Conservation (phyloP, 805 yeast species). For the Ogataea zsoltii region DNA sequence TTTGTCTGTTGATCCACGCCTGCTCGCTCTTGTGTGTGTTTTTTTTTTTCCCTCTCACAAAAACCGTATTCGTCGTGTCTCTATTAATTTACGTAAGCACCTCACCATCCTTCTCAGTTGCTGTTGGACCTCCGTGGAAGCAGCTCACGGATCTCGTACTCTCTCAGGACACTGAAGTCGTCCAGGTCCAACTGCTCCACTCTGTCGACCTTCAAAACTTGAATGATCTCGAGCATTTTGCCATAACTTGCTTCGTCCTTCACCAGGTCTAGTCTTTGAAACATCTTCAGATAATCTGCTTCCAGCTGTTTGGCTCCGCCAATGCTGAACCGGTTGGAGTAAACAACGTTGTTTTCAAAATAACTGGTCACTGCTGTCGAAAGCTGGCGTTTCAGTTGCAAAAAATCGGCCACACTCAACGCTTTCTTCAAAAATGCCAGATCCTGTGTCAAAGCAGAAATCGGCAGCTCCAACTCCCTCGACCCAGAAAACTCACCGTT, state of each 20-base stretch:
- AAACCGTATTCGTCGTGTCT: neutral
- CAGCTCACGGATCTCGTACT: slow-evolving; percentile 18
- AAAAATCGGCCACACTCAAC: slow-evolving; percentile 33
- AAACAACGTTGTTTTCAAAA: slow-evolving; percentile 39
- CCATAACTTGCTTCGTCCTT: slow-evolving; percentile 23
- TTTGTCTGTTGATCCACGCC: too few species aligned
- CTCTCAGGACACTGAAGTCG: slow-evolving; percentile 8
- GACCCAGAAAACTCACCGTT: slow-evolving; percentile 11
- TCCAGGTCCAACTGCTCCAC: neutral
- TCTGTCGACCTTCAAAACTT: slow-evolving; percentile 12
- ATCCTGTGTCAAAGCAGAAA: slow-evolving; percentile 29
- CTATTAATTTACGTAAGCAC: neutral
- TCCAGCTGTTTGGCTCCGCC: slow-evolving; percentile 38
- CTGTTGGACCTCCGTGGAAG: slow-evolving; percentile 10
- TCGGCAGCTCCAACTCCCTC: slow-evolving; percentile 27
- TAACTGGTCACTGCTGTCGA: slow-evolving; percentile 35
- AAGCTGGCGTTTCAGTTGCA: slow-evolving; percentile 27
- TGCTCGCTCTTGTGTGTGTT: too few species aligned
- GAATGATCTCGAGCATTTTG: slow-evolving; percentile 20
- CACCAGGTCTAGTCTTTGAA: slow-evolving; percentile 27
- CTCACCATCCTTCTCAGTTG: neutral
- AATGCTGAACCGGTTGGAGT: slow-evolving; percentile 37
- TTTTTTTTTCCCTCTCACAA: neutral
- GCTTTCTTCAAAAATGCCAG: slow-evolving; percentile 32
- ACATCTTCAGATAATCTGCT: slow-evolving; percentile 34